A percentile compares a stretch with the other conserved stretches of the same genome.
These are phyloP conservation scores for Diutina catenulata DNA, from an alignment of 1,139 yeast species.

Conservation along the genomic window DNA sequence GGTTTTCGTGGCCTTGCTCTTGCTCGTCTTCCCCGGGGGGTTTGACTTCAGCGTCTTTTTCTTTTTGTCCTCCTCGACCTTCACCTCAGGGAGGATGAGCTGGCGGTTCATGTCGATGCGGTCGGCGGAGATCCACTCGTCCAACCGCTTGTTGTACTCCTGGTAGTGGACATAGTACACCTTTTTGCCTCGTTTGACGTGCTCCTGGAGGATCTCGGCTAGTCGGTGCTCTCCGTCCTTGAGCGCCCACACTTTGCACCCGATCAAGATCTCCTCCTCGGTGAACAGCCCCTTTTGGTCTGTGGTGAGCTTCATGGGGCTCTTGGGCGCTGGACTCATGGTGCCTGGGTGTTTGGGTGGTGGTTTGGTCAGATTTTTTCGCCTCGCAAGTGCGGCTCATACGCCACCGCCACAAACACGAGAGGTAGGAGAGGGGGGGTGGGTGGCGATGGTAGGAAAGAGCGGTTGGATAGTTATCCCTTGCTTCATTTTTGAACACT, in stretches of 20 bases:
- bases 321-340: conserved; percentile 2
- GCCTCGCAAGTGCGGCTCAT: no score
- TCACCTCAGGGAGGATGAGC: conserved; percentile 60
- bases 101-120: conserved; percentile 62
- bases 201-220: conserved; percentile 79
- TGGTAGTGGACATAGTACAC: conserved; percentile 89
- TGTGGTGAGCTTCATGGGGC: background rate
- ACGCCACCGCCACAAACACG: no score
- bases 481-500: no score
- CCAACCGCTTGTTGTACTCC: conserved; percentile 80
- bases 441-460: no score
- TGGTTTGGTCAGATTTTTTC: background rate
- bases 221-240: conserved; percentile 72
- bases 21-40: conserved; percentile 15
- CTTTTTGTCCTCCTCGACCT: conserved; percentile 24
- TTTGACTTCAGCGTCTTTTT: conserved; percentile 14
- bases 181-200: conserved; percentile 61
- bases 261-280: conserved; percentile 44
- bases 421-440: no score
- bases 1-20: conserved; percentile 13
- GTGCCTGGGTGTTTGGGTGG: background rate
- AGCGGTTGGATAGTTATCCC: no score
- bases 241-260: conserved; percentile 70
- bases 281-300: conserved; percentile 13
- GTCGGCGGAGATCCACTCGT: conserved; percentile 78